Base-by-base conservation (phyloP, 495 filamentous ascomycete species). In the Acidomyces sp. region DNA sequence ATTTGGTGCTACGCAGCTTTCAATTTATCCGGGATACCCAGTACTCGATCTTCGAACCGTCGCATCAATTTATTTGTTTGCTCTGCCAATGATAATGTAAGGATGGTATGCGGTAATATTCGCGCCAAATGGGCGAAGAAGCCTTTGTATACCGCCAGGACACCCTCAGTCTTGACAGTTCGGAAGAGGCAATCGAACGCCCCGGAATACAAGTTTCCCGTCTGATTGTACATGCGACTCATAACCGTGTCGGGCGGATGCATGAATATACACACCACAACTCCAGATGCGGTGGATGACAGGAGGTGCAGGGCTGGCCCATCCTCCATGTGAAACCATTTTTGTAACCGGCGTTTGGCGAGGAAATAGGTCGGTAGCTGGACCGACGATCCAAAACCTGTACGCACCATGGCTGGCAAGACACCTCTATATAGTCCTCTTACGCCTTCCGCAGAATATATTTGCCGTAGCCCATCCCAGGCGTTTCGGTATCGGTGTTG, bases 211-310 rank as follows among this genome's bases (percentile, higher is more conserved):
- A 96, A 74, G 56, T 95, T 93, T 21, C 90, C 90, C 39, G 86
- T 88, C 62, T 99, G 90, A 66, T 99, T 99, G 65, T 99, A 99
- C 72, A 99, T 80, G 24, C 90, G 79, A 36, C 81, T 86, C 90
- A 99, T 99, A 62, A 99, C 84, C 6, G 92, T 96, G 58, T 99
- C 90, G 51, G 90, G 90, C 23, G 90, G 90, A 59, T 99, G 92
- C 90, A 99, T 99, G 43, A 94, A 76, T 51, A 82, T 84, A 63
- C 92, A 96, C 1, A 99, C 90, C 3, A 94, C 92, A 50, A 99
- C 92, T 5, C 90, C 90, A 48, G 85, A 93, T 3, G 75, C 82
- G 2, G 90, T 76, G 56, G 83, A 92, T 58, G 84, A 92, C 10
- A 82, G 74, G 38, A 99, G 57, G 56, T 99, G 90, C 48, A 96